These are phyloP conservation scores for Gastrolobium bilobum DNA, from an alignment of 306 rosid genomes.

Conservation along the genomic window DNA sequence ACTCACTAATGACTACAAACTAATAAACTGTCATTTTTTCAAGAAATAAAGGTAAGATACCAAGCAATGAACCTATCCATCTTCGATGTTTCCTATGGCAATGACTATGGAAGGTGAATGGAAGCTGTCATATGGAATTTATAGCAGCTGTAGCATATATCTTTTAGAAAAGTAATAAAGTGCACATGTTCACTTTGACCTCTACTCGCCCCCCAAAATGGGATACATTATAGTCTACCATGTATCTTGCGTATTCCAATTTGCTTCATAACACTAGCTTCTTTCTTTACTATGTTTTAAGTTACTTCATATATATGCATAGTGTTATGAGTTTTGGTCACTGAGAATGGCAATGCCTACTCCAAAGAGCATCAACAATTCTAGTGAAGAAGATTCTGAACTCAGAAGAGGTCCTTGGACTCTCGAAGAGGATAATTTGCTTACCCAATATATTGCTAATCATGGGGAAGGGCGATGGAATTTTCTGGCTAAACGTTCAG, in stretches of 20 bases:
- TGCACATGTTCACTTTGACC: conserved; percentile 44
- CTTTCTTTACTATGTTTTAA: neutral
- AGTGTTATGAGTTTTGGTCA: neutral
- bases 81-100: conserved; percentile 4
- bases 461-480: conserved; percentile 86
- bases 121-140: conserved; percentile 54
- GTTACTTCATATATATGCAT: conserved; percentile 7
- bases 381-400: conserved; percentile 60
- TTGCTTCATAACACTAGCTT: conserved; percentile 50
- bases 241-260: conserved; percentile 50
- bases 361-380: conserved; percentile 57
- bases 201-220: neutral
- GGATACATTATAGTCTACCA: conserved; percentile 12
- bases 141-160: neutral
- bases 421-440: conserved; percentile 74
- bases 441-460: conserved; percentile 58
- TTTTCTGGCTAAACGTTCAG: conserved; percentile 72
- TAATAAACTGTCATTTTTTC: neutral
- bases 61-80: conserved; percentile 40
- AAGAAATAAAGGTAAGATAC: conserved; percentile 33
- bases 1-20: conserved; percentile 4
- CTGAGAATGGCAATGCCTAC: conserved; percentile 54
- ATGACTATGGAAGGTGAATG: conserved; percentile 59
- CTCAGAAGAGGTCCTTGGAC: conserved; percentile 87
- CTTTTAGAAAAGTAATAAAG: conserved; percentile 47